Evolutionary conservation across 345 rosid genomes (phyloP).

Genomic region (Citrus mangshanensis): DNA sequence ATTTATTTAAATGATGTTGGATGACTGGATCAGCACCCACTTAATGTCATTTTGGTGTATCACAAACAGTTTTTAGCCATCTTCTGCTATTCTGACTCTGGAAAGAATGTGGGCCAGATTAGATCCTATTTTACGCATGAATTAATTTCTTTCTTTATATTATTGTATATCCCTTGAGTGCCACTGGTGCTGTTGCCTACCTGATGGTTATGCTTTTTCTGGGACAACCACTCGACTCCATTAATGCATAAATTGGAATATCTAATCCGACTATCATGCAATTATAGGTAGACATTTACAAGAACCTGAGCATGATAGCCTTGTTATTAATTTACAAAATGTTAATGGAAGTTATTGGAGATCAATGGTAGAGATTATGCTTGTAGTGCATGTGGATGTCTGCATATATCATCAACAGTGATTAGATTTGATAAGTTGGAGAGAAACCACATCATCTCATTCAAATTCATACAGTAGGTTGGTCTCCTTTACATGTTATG

Average conservation of each 20-base stretch:
- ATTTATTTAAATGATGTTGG: neutral
- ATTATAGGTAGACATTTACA: neutral
- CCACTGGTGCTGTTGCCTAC: neutral
- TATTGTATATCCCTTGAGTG: neutral
- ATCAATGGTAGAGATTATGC: neutral
- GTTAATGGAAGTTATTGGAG: neutral
- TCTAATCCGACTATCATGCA: neutral
- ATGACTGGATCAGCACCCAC: neutral
- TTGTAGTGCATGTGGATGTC: neutral
- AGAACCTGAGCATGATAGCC: neutral
- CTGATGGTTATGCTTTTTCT: neutral
- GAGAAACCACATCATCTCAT: neutral
- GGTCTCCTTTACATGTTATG: neutral
- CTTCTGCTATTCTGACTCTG: neutral
- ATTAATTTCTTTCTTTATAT: neutral
- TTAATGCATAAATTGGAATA: neutral
- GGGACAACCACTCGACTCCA: neutral
- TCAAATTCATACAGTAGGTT: neutral
- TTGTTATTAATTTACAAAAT: neutral
- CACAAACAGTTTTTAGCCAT: neutral
- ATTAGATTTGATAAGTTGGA: neutral
- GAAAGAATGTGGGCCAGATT: neutral
- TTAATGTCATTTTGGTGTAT: neutral
- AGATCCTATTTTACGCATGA: neutral
- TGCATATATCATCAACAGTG: neutral